Evolutionary conservation across 225 moss, liverwort and hornwort species (phyloP).

Genomic region (Antitrichia curtipendula): DNA sequence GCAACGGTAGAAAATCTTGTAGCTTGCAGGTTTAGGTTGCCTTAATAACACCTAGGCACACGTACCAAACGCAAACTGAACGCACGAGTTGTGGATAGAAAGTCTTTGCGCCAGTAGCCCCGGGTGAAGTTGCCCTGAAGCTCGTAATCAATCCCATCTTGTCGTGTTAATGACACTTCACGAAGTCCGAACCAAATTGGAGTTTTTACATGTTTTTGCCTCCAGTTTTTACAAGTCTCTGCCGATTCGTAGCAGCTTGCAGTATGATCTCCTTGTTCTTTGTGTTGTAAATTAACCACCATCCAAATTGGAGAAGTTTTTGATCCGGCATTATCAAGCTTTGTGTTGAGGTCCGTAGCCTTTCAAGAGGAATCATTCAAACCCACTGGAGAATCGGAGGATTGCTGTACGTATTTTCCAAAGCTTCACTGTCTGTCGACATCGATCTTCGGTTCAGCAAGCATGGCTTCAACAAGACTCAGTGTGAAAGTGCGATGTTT

Average conservation of each 20-base stretch:
- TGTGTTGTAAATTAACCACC: not conserved
- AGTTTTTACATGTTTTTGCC: too few species aligned
- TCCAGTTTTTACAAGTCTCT: too few species aligned
- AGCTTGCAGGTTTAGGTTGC: not conserved
- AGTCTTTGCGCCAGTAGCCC: not conserved
- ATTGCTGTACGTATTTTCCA: not conserved
- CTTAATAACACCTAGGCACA: not conserved
- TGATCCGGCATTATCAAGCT: not conserved
- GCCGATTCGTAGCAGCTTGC: not conserved
- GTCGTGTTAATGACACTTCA: not conserved
- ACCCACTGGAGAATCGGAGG: too few species aligned
- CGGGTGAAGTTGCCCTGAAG: not conserved
- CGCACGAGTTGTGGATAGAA: not conserved
- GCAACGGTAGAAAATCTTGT: not conserved
- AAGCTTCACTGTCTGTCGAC: not conserved
- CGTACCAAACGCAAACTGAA: not conserved
- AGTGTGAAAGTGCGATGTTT: too few species aligned
- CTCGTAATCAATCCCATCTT: not conserved
- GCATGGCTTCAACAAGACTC: not conserved
- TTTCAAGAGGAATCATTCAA: not conserved
- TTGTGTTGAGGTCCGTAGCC: not conserved
- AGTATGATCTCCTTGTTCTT: not conserved
- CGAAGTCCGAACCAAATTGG: not conserved
- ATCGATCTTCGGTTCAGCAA: not conserved
- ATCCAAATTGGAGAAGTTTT: not conserved